These are phyloP conservation scores for Paramyrothecium sp. DNA, from an alignment of 2,329 filamentous ascomycete genomes.

Conservation along the genomic window DNA sequence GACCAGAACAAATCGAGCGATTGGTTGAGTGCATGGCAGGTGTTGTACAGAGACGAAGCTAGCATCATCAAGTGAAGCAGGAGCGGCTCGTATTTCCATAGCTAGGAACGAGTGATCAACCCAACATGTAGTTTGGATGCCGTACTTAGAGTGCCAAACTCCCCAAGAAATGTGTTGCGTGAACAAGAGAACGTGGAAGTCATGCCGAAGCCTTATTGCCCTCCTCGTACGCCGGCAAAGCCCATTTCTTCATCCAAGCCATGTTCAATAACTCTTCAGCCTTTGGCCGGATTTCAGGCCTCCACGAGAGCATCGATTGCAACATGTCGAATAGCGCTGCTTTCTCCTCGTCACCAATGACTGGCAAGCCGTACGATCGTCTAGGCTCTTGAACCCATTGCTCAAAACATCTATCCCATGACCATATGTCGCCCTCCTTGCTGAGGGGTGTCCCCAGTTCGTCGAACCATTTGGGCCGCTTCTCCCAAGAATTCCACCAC, in stretches of 20 bases:
- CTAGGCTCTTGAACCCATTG: slow-evolving; percentile 5
- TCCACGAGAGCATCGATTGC: slow-evolving; percentile 7
- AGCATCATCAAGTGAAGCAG: too few species aligned
- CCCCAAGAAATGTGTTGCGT: too few species aligned
- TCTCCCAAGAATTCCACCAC: slow-evolving; percentile 16
- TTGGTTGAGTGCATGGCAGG: too few species aligned
- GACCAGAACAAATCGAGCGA: too few species aligned
- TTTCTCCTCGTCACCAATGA: slow-evolving; percentile 1
- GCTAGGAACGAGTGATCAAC: too few species aligned
- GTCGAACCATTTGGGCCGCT: slow-evolving; percentile 3
- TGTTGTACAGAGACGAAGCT: too few species aligned
- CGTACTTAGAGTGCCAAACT: too few species aligned
- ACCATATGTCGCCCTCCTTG: background rate
- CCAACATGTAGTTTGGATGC: too few species aligned
- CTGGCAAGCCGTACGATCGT: background rate
- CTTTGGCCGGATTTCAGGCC: slow-evolving; percentile 4
- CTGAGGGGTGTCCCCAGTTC: slow-evolving; percentile 1
- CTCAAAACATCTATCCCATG: slow-evolving; percentile 4
- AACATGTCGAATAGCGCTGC: slow-evolving; percentile 7
- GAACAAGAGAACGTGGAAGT: too few species aligned
- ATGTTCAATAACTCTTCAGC: slow-evolving; percentile 3
- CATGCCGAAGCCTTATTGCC: background rate
- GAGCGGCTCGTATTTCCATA: too few species aligned
- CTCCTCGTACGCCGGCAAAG: slow-evolving; percentile 2
- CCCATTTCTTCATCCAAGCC: slow-evolving; percentile 6